Evolutionary conservation across 2,329 filamentous ascomycete species (phyloP).

Genomic region (Hypoxylon sp.): DNA sequence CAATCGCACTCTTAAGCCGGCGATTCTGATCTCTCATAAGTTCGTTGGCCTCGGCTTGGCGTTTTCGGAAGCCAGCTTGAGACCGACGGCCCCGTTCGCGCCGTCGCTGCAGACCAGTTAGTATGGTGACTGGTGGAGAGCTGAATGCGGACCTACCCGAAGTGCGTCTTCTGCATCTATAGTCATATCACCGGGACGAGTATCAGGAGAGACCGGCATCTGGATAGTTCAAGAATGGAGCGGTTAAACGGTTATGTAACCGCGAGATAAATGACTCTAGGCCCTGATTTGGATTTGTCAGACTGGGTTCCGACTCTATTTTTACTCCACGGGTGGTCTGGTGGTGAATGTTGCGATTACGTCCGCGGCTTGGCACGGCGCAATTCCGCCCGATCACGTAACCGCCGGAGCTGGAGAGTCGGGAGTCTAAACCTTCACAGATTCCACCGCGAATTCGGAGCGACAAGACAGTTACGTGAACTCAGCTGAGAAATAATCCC

Average conservation of each 20-base stretch:
- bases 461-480: constrained; percentile 24
- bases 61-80: constrained; percentile 42
- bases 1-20: constrained; percentile 35
- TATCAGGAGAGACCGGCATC: not conserved
- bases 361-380: constrained; percentile 28
- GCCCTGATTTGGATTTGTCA: constrained; percentile 5
- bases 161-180: constrained; percentile 30
- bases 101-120: constrained; percentile 35
- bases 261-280: not conserved
- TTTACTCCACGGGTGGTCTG: not conserved
- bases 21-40: constrained; percentile 33
- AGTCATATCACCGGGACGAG: constrained; percentile 4
- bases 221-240: not conserved
- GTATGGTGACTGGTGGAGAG: not conserved
- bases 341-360: constrained; percentile 1
- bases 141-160: constrained; percentile 24
- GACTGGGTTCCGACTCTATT: not conserved
- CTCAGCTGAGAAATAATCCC: not conserved
- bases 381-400: constrained; percentile 44
- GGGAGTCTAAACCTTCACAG: not conserved
- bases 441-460: constrained; percentile 2
- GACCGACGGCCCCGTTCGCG: constrained; percentile 41
- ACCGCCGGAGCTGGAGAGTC: constrained; percentile 20
- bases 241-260: constrained; percentile 25
- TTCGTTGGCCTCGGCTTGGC: constrained; percentile 36